Evolutionary conservation across 148 eudicot genomes (phyloP).

Genomic region (Chenopodium formosanum): DNA sequence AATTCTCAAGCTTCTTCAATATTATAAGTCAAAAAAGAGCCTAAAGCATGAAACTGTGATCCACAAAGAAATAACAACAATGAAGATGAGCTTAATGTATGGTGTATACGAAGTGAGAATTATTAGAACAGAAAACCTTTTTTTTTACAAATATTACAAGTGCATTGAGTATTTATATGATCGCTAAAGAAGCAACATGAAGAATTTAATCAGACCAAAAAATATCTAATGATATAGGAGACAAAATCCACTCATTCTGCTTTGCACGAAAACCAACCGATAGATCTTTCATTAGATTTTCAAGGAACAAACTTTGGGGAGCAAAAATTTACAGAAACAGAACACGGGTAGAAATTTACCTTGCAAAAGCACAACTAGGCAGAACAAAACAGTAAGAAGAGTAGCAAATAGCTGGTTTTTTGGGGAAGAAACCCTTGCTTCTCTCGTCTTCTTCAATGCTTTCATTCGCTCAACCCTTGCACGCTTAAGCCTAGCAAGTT

Average conservation of each 20-base stretch:
- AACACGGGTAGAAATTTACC: conserved; percentile 36
- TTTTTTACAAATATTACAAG: background rate
- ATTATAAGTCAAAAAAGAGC: background rate
- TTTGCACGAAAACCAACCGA: background rate
- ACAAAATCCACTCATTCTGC: background rate
- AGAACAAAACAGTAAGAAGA: conserved; percentile 61
- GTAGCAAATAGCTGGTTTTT: conserved; percentile 60
- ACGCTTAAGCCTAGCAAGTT: conserved; percentile 68
- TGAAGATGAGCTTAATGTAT: background rate
- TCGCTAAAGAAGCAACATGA: too few species aligned
- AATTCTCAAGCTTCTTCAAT: background rate
- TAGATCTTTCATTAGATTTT: background rate
- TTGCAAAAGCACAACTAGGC: conserved; percentile 67
- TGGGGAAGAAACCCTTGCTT: conserved; percentile 48
- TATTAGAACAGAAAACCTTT: too few species aligned
- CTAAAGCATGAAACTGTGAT: background rate
- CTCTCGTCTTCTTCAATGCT: conserved; percentile 79
- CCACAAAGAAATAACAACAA: background rate
- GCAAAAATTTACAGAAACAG: background rate
- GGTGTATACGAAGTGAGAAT: background rate
- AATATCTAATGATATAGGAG: background rate
- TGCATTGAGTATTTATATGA: background rate
- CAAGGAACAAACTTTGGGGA: background rate
- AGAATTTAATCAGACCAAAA: too few species aligned
- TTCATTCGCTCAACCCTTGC: conserved; percentile 76